Conservation (phyloP, 495 filamentous ascomycete genomes). For the Daldinia grandis region DNA sequence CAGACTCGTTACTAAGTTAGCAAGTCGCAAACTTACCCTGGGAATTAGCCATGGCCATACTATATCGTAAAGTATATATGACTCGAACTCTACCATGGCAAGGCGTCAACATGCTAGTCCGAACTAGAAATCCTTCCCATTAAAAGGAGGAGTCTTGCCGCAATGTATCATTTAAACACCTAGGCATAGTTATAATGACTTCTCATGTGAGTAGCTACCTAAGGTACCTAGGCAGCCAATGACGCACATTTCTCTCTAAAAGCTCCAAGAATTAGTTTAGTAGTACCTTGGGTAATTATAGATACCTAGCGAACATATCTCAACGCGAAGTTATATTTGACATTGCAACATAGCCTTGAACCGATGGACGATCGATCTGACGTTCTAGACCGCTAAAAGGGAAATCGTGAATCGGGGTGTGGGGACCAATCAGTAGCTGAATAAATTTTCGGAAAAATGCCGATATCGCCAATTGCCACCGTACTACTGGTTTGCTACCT, state of each 20-base stretch:
- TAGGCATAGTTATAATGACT: background rate
- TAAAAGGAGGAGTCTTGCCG: too few species aligned
- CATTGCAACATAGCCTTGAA: background rate
- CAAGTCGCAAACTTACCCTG: too few species aligned
- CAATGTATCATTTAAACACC: background rate
- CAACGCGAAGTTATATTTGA: background rate
- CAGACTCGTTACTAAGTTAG: too few species aligned
- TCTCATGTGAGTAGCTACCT: background rate
- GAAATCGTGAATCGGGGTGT: slow-evolving; percentile 14
- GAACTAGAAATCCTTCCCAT: too few species aligned
- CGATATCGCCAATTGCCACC: slow-evolving; percentile 43
- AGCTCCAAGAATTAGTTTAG: background rate
- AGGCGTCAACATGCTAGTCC: too few species aligned
- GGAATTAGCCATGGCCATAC: too few species aligned
- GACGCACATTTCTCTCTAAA: background rate
- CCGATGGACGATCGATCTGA: background rate
- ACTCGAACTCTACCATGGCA: too few species aligned
- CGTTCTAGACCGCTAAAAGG: slow-evolving; percentile 32
- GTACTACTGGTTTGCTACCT: background rate
- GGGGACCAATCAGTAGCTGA: slow-evolving; percentile 30
- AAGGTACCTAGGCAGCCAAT: background rate
- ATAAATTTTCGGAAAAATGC: slow-evolving; percentile 31
- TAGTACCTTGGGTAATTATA: background rate
- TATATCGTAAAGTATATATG: too few species aligned
- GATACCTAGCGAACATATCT: background rate